Conservation (phyloP, 2,329 filamentous ascomycete species). For the Chrysoporthe puriensis region DNA sequence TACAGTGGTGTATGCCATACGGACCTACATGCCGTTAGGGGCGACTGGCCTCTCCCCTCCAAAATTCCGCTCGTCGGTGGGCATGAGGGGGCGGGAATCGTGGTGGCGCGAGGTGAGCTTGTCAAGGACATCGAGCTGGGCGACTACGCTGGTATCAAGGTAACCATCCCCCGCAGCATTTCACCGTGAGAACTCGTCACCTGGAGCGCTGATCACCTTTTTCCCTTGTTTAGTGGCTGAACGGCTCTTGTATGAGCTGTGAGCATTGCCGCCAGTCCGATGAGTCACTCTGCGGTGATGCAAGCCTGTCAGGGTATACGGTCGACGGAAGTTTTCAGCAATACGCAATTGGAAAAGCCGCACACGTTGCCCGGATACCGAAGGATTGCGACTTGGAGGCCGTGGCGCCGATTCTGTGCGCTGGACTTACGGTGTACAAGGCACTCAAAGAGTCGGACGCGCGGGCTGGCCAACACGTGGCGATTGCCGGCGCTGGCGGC, state of each 20-base stretch:
- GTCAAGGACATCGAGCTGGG: slow-evolving; percentile 58
- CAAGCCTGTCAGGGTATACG: slow-evolving; percentile 70
- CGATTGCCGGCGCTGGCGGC: slow-evolving; percentile 75
- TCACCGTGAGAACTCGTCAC: neutral
- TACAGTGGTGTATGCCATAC: slow-evolving; percentile 79
- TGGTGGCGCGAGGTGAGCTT: slow-evolving; percentile 84
- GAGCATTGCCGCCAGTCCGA: slow-evolving; percentile 69
- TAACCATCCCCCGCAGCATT: slow-evolving; percentile 37
- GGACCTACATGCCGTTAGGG: slow-evolving; percentile 76
- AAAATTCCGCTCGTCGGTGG: slow-evolving; percentile 87
- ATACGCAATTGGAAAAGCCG: slow-evolving; percentile 70
- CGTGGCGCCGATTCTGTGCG: slow-evolving; percentile 71
- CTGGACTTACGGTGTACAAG: slow-evolving; percentile 77
- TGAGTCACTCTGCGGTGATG: slow-evolving; percentile 67
- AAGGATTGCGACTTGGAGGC: slow-evolving; percentile 65
- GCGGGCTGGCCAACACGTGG: slow-evolving; percentile 69
- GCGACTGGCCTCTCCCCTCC: slow-evolving; percentile 81
- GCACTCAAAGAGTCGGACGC: slow-evolving; percentile 72
- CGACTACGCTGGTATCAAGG: slow-evolving; percentile 72
- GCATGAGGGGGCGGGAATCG: slow-evolving; percentile 79
- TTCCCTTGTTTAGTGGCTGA: slow-evolving; percentile 59
- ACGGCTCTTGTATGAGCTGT: slow-evolving; percentile 68
- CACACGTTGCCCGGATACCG: slow-evolving; percentile 68
- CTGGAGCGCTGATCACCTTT: neutral
- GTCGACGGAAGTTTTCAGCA: slow-evolving; percentile 76